phyloP scores from a whole-genome alignment of 371 early-diverging fungal genomes.

The Mortierella sp. region DNA sequence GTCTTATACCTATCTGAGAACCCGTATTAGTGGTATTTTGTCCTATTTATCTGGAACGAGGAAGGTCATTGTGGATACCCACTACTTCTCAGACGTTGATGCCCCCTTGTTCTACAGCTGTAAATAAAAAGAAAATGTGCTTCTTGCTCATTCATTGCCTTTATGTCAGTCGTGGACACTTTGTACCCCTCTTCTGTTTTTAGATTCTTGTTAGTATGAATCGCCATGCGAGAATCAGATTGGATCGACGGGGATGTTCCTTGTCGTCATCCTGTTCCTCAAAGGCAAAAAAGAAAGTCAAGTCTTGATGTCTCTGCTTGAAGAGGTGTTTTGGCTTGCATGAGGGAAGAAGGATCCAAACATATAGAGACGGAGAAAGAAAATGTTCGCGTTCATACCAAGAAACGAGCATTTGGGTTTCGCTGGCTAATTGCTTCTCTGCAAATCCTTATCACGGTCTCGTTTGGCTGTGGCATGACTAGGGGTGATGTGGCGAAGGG shows the following conservation, averaged over 20 bases:
- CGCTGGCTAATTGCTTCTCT: neutral
- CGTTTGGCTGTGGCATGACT: neutral
- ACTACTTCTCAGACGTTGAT: neutral
- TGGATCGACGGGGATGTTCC: neutral
- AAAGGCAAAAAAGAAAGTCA: neutral
- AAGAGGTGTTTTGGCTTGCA: too few species aligned
- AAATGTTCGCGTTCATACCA: constrained; percentile 3
- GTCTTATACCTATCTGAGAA: neutral
- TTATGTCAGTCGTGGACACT: neutral
- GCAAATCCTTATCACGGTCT: neutral
- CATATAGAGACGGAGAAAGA: neutral
- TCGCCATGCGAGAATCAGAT: constrained; percentile 8
- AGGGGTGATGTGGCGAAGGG: neutral
- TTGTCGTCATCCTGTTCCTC: neutral
- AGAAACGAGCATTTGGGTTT: too few species aligned
- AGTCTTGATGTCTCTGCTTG: neutral
- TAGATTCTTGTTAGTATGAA: constrained; percentile 1
- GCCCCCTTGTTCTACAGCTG: too few species aligned
- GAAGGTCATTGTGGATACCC: neutral
- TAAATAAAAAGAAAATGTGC: constrained; percentile 4
- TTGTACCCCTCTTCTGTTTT: neutral
- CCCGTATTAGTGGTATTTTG: neutral
- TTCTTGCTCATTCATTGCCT: neutral
- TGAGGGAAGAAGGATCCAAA: too few species aligned
- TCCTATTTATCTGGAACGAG: neutral